phyloP scores from a whole-genome alignment of 2,329 filamentous ascomycete genomes.

The Penicillium oxalicum region DNA sequence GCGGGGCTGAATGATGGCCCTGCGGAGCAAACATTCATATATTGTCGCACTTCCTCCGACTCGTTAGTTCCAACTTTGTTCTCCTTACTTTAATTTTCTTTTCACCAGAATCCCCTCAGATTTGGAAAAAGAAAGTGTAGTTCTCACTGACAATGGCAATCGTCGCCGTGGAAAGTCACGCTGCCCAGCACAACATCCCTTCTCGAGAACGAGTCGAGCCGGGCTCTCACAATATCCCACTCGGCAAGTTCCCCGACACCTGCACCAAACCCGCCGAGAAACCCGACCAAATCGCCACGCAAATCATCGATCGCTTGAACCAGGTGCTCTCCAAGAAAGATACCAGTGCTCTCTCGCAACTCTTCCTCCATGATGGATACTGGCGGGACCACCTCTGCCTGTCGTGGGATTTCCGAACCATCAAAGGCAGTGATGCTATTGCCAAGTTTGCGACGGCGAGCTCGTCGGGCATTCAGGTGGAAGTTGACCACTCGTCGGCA shows the following conservation, averaged over 20 bases:
- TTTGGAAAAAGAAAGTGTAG: no score
- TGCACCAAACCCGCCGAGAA: constrained; percentile 30
- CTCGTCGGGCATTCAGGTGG: constrained; percentile 41
- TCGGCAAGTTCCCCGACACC: constrained; percentile 40
- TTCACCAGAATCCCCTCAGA: no score
- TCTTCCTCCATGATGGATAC: constrained; percentile 49
- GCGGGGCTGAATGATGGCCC: no score
- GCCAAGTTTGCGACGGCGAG: constrained; percentile 30
- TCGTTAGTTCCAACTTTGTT: no score
- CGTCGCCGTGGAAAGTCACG: constrained; percentile 1
- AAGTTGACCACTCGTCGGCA: constrained; percentile 43
- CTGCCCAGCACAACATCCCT: constrained; percentile 9
- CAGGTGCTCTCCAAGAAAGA: constrained; percentile 31
- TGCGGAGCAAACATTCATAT: no score
- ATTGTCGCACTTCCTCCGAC: no score
- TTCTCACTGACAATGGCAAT: constrained; percentile 5
- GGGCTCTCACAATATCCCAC: constrained; percentile 50
- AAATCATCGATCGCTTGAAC: constrained; percentile 39
- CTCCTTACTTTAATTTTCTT: no score
- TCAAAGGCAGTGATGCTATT: constrained; percentile 44
- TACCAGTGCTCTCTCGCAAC: constrained; percentile 28
- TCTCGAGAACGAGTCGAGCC: constrained; percentile 44
- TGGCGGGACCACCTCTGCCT: constrained; percentile 56
- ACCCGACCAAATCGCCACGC: constrained; percentile 32
- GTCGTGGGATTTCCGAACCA: constrained; percentile 52